phyloP scores from a whole-genome alignment of 148 eudicot genomes.

The Polygonum aviculare region DNA sequence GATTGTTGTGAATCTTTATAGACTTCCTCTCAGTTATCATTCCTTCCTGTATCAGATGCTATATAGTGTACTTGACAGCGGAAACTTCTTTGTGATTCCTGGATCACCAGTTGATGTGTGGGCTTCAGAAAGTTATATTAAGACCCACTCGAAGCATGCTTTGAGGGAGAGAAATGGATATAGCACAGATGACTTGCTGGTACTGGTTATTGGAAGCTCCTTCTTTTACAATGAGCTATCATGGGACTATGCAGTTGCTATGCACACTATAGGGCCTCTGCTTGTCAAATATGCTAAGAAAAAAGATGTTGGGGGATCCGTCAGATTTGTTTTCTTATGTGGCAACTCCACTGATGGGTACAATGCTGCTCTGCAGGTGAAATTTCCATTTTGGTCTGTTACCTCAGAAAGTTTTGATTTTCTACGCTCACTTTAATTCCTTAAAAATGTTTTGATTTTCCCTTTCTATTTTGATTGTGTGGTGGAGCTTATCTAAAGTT shows the following conservation, averaged over 20 bases:
- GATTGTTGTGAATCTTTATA: neutral
- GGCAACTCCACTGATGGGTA: slow-evolving; percentile 67
- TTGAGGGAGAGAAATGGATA: slow-evolving; percentile 51
- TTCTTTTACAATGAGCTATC: slow-evolving; percentile 75
- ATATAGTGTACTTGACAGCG: slow-evolving; percentile 85
- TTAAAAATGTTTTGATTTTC: neutral
- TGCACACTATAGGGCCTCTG: slow-evolving; percentile 77
- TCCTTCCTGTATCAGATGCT: slow-evolving; percentile 67
- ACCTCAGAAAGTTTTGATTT: neutral
- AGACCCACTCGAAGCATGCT: slow-evolving; percentile 50
- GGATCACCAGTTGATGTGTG: slow-evolving; percentile 94
- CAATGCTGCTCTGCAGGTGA: slow-evolving; percentile 74
- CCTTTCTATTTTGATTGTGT: neutral
- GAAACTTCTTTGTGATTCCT: slow-evolving; percentile 98
- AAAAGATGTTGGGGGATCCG: slow-evolving; percentile 30
- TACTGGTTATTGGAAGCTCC: slow-evolving; percentile 77
- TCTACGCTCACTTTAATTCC: neutral
- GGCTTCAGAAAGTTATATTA: slow-evolving; percentile 82
- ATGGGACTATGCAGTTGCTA: slow-evolving; percentile 80
- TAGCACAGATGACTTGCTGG: slow-evolving; percentile 58
- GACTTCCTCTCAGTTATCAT: slow-evolving; percentile 26
- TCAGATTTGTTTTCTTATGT: slow-evolving; percentile 64
- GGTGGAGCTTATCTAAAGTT: neutral
- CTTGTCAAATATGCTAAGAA: slow-evolving; percentile 65
- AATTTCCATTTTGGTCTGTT: neutral